A percentile compares a stretch with the other conserved stretches of the same genome.
Evolutionary conservation across 139 green algal species (phyloP).

Genomic region (Edaphochlamys debaryana): DNA sequence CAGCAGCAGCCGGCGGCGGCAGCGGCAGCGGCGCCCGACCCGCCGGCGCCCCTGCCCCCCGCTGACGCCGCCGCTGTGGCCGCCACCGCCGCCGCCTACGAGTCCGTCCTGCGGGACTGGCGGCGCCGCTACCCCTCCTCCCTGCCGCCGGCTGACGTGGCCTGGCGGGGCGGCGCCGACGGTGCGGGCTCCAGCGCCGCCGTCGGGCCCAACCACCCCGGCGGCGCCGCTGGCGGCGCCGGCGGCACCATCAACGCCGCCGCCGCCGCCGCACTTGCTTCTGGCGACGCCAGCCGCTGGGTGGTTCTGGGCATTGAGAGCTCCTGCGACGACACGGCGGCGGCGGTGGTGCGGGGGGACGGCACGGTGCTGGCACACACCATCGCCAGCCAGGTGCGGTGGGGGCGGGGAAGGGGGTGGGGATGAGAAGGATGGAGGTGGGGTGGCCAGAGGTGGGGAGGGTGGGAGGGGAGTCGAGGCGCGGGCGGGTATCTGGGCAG

Average conservation of each 20-base stretch:
- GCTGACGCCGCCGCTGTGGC: background rate
- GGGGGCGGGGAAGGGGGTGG: background rate
- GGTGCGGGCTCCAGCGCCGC: background rate
- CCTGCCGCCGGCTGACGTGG: conserved; percentile 10
- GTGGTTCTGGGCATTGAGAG: conserved; percentile 90
- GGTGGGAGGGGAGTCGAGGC: too few relatives aligned
- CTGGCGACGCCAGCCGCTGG: conserved; percentile 18
- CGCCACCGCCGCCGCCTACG: background rate
- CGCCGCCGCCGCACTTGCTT: background rate
- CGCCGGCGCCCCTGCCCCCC: background rate
- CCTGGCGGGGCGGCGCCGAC: conserved; percentile 6
- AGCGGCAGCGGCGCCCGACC: conserved; percentile 20
- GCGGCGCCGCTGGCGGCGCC: background rate
- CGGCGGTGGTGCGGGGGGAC: conserved; percentile 75
- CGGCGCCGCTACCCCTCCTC: background rate
- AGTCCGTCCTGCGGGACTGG: conserved; percentile 16
- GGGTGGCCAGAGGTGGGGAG: too few relatives aligned
- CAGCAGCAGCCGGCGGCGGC: background rate
- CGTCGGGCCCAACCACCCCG: background rate
- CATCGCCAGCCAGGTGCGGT: conserved; percentile 68
- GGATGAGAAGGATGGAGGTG: too few relatives aligned
- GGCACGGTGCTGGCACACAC: conserved; percentile 76
- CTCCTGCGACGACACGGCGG: conserved; percentile 91
- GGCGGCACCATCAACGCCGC: background rate
- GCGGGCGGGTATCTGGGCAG: too few relatives aligned